These are phyloP conservation scores for Rhizopogon vinicolor DNA, from an alignment of 768 basidiomycete genomes.

Conservation along the genomic window DNA sequence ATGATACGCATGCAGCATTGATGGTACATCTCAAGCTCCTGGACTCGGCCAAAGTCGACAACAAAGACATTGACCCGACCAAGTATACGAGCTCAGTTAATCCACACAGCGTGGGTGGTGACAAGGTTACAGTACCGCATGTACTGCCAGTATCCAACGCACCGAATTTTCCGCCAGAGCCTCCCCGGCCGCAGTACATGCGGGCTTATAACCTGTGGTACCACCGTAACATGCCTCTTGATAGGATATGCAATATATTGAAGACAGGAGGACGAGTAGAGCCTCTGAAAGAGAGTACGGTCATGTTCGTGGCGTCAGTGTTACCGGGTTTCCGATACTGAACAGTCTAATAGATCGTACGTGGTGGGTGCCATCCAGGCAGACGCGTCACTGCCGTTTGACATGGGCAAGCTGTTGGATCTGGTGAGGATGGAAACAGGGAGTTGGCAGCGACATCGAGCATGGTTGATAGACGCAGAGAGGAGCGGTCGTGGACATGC, in stretches of 20 bases:
- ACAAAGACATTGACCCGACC: slow-evolving; percentile 12
- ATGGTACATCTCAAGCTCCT: slow-evolving; percentile 37
- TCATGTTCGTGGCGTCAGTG: slow-evolving; percentile 33
- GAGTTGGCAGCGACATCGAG: slow-evolving; percentile 38
- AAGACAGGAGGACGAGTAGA: slow-evolving; percentile 25
- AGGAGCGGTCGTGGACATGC: not conserved
- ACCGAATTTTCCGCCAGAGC: slow-evolving; percentile 7
- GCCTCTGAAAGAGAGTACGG: slow-evolving; percentile 41
- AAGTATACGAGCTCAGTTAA: slow-evolving; percentile 25
- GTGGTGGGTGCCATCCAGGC: slow-evolving; percentile 37
- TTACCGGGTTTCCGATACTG: not conserved
- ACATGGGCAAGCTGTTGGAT: slow-evolving; percentile 26
- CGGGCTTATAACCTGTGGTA: slow-evolving; percentile 46
- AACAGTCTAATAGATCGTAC: slow-evolving; percentile 31
- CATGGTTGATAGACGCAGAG: slow-evolving; percentile 26
- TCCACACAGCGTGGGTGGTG: not conserved
- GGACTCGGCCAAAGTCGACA: slow-evolving; percentile 22
- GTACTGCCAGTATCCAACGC: too few species aligned
- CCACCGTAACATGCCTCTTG: slow-evolving; percentile 26
- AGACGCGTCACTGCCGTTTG: slow-evolving; percentile 33
- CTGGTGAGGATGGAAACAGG: slow-evolving; percentile 35
- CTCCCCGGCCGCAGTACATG: slow-evolving; percentile 32
- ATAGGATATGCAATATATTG: slow-evolving; percentile 35
- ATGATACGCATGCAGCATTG: slow-evolving; percentile 45
- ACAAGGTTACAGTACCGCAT: not conserved